Base-by-base conservation (phyloP, 2,329 filamentous ascomycete species). In the Cordyceps pruinosa region DNA sequence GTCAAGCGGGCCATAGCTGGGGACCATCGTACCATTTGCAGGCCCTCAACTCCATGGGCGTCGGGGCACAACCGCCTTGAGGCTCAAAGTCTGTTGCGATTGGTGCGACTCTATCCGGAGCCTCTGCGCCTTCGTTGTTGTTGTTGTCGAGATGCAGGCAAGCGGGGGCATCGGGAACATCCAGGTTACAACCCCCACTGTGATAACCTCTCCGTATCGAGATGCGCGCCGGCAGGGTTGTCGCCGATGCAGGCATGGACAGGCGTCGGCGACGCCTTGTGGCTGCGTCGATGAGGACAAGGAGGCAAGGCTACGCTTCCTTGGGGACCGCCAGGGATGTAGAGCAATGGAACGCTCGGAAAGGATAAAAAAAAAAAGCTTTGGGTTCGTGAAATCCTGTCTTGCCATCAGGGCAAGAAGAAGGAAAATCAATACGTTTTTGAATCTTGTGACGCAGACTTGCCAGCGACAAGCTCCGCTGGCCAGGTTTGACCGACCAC, bases 151-250 rank as follows among this genome's bases (percentile, higher is more conserved):
- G 34, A 47, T 41, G 53, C 45, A 48, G 34, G 32, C 45, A n/a
- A 42, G 53, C 45, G 52, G 52, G 52, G 44, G 10, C 34, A 56
- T 49, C 44, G 42, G 53, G 10, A 39, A 45, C 28, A 34, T 25
- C 41, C 44, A 47, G 32, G 53, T 56, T 56, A 15, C 44, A 41
- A 23, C 30, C 53, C 53, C 53, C 53, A 56, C 53, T 26, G 34
- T 41, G 25, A 56, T 48, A 45, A 45, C 44, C 35, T 56, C 34
- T 41, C 25, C 44, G 53, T 56, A 42, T 56, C 44, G 53, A 56
- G 53, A 56, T 56, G 44, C 44, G 52, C 42, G 32, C 25, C 41
- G 34, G 44, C 41, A 56, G 53, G 53, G 53, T 32, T 56, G 52
- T 55, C 12, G 41, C 23, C 52, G 42, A 55, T 55, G 44, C 44